Conservation (phyloP, 805 yeast species). For the Starmerella floricola region DNA sequence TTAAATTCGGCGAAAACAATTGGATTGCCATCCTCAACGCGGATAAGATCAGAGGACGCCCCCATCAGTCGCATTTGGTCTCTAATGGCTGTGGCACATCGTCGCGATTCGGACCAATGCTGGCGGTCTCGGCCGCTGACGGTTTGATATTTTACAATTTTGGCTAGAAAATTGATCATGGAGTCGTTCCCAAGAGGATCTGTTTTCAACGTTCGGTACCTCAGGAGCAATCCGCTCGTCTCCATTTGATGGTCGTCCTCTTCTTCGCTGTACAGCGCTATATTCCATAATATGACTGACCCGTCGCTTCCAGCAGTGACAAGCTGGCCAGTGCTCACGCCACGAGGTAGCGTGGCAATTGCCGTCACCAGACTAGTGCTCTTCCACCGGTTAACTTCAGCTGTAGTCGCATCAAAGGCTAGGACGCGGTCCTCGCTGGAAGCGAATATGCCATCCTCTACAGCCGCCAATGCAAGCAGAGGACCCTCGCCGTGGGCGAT, state of each 20-base stretch:
- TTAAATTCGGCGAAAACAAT: constrained; percentile 63
- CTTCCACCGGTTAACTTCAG: constrained; percentile 27
- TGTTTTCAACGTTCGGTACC: constrained; percentile 5
- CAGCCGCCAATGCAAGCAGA: constrained; percentile 48
- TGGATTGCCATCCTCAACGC: constrained; percentile 73
- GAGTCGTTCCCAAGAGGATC: constrained; percentile 42
- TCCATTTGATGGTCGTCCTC: constrained; percentile 4
- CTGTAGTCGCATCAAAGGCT: constrained; percentile 42
- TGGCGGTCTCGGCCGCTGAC: constrained; percentile 62
- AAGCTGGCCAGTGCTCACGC: constrained; percentile 12
- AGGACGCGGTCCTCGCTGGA: constrained; percentile 44
- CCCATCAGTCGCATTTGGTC: constrained; percentile 56
- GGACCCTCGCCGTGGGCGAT: constrained; percentile 24
- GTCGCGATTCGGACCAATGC: constrained; percentile 65
- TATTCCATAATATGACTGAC: constrained; percentile 62
- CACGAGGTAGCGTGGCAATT: constrained; percentile 10
- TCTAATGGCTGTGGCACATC: constrained; percentile 68
- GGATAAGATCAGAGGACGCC: constrained; percentile 48
- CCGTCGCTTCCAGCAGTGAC: constrained; percentile 37
- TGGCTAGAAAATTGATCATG: constrained; percentile 49
- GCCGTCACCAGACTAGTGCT: constrained; percentile 21
- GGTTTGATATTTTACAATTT: constrained; percentile 57
- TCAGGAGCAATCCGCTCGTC: constrained; percentile 1
- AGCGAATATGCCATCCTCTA: constrained; percentile 47
- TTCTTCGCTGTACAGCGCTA: constrained; percentile 19